A percentile compares a stretch with the other conserved stretches of the same genome.
These are phyloP conservation scores for Sanghuangporus sanghuang DNA, from an alignment of 1,284 basidiomycete species.

Conservation along the genomic window DNA sequence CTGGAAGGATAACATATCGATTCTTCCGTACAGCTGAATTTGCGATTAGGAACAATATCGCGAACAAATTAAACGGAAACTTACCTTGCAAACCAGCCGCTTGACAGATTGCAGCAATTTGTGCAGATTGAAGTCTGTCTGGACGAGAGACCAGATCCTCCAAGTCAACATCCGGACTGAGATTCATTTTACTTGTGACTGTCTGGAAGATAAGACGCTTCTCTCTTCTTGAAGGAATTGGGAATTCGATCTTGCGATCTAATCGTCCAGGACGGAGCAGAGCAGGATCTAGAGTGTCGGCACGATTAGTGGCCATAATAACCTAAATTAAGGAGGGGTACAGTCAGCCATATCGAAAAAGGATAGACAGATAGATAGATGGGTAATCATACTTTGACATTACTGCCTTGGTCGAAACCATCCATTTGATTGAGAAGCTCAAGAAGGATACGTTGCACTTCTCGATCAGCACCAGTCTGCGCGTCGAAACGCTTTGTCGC, in stretches of 20 bases:
- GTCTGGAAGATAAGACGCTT: constrained; percentile 99
- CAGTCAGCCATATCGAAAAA: not conserved
- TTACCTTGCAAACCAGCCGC: constrained; percentile 95
- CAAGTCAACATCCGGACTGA: constrained; percentile 95
- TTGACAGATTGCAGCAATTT: constrained; percentile 95
- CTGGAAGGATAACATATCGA: constrained; percentile 93
- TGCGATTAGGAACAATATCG: constrained; percentile 2
- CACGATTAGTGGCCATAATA: constrained; percentile 98
- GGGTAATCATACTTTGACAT: constrained; percentile 77
- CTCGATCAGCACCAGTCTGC: constrained; percentile 97
- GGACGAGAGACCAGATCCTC: constrained; percentile 99
- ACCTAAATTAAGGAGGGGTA: constrained; percentile 51
- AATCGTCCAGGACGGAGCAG: constrained; percentile 95
- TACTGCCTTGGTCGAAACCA: constrained; percentile 98
- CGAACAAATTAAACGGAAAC: constrained; percentile 13
- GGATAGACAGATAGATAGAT: too few relatives aligned
- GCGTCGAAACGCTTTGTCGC: constrained; percentile 99
- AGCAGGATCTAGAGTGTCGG: constrained; percentile 95
- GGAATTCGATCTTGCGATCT: constrained; percentile 99
- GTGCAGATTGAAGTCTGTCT: constrained; percentile 92
- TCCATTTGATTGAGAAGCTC: constrained; percentile 99
- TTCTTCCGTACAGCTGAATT: constrained; percentile 90
- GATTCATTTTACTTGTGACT: constrained; percentile 95
- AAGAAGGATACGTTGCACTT: constrained; percentile 98
- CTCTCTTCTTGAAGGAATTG: constrained; percentile 89